phyloP scores from a whole-genome alignment of 768 basidiomycete genomes.

The Calocybe indica region DNA sequence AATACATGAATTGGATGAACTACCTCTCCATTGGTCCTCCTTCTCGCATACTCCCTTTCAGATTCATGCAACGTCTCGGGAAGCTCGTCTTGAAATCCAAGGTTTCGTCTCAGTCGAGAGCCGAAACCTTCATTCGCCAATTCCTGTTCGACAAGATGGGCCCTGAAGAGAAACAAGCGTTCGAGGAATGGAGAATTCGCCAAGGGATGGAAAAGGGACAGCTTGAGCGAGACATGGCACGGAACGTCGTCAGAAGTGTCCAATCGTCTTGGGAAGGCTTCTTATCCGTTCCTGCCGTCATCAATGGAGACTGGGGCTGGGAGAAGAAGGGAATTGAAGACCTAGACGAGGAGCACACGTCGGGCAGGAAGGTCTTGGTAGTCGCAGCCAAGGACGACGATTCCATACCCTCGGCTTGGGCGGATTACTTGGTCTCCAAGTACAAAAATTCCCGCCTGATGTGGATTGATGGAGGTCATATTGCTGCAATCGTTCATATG shows the following conservation, averaged over 20 bases:
- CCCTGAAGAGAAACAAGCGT: constrained; percentile 28
- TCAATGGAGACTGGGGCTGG: constrained; percentile 39
- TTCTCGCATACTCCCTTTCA: constrained; percentile 26
- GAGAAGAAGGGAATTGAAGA: constrained; percentile 22
- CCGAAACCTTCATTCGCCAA: constrained; percentile 29
- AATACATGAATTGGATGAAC: constrained; percentile 31
- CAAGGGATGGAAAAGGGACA: constrained; percentile 32
- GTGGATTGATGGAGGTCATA: constrained; percentile 34
- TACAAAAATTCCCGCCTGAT: constrained; percentile 34
- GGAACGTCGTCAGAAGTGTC: constrained; percentile 32
- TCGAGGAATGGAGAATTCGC: constrained; percentile 30
- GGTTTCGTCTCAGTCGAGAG: constrained; percentile 26
- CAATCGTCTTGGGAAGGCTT: constrained; percentile 40
- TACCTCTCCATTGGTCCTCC: constrained; percentile 35
- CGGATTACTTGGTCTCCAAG: constrained; percentile 28
- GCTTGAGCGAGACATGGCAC: constrained; percentile 28
- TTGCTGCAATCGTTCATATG: constrained; percentile 27
- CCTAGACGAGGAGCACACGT: constrained; percentile 37
- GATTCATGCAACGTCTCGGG: constrained; percentile 18
- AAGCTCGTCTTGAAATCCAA: constrained; percentile 21
- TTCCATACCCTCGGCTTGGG: constrained; percentile 23
- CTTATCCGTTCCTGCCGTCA: constrained; percentile 21
- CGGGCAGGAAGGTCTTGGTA: constrained; percentile 29
- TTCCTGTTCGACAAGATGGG: constrained; percentile 26
- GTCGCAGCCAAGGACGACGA: constrained; percentile 29